Evolutionary conservation across 1,284 basidiomycete genomes (phyloP), one percentile per base, ranked within the genome.

Genomic region (Fomitopsis schrenkii): DNA sequence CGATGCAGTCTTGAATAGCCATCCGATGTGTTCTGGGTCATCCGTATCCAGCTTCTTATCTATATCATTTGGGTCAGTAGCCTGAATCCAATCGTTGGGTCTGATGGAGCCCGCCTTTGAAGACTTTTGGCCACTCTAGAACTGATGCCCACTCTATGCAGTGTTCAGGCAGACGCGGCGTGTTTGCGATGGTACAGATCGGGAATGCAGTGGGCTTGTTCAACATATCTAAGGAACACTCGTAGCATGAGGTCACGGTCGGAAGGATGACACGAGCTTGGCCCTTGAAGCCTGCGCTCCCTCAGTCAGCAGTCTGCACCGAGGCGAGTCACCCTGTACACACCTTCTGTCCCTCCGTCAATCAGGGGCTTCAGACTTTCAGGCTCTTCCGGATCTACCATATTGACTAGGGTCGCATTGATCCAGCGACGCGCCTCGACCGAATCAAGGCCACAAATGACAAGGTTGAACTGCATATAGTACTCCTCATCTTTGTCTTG

Each of bases 101-200:
- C 14, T 28, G 9, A n/a, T 7, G 10, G 7, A 26, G 10, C 79
- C 60, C 60, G 94, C 95, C 93, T 74, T 91, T 92, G 68, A 93
- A 90, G 1, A 95, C 87, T 40, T 88, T 86, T 4, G 97, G 97
- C 97, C 97, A 99, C 76, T 99, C 96, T 40, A 99, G 81, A n/a
- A 99, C 96, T 54, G 93, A 96, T 0, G 97, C 97, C 97, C 97
- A 99, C 76, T 99, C 97, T 72, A 99, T 98, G 72, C 97, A 99
- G 73, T 99, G 97, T 74, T 99, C 97, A 3, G 97, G 97, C 36
- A 99, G 80, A 61, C 97, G 91, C 17, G 97, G 97, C 0, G 97
- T 99, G 72, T 99, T 99, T 61, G 97, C 97, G 65, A 99, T 98
- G 1, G 97, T 99, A 74, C 97, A 99, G 65, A 99, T 98, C 0